Evolutionary conservation across 129 eudicot species (phyloP).

Genomic region (Gnaphalium uliginosum): DNA sequence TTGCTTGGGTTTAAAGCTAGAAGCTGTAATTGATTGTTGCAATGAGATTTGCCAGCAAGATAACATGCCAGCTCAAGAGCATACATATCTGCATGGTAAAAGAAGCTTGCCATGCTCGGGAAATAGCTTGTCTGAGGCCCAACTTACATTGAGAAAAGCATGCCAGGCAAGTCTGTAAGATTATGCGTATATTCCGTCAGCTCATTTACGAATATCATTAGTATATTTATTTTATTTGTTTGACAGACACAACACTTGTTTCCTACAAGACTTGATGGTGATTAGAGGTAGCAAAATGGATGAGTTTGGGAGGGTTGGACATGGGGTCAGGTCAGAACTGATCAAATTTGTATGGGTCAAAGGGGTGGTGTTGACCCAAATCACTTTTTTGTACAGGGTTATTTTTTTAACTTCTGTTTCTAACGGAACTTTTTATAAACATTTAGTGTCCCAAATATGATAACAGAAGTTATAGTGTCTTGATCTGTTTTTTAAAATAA

Average conservation of each 20-base stretch:
- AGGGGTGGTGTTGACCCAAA: not conserved
- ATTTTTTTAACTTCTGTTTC: no score
- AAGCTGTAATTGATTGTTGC: conserved; percentile 45
- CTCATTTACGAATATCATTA: no score
- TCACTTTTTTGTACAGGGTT: not conserved
- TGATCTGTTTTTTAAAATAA: no score
- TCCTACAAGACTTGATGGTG: no score
- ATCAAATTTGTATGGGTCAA: not conserved
- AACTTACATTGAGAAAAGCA: conserved; percentile 32
- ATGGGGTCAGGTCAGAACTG: not conserved
- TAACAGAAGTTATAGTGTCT: no score
- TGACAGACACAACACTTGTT: no score
- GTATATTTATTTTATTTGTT: no score
- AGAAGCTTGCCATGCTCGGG: conserved; percentile 24
- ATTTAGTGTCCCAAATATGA: not conserved
- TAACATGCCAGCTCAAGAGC: conserved; percentile 27
- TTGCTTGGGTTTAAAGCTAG: conserved; percentile 41
- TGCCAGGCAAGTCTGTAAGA: conserved; percentile 44
- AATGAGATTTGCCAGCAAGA: conserved; percentile 37
- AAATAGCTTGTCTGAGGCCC: conserved; percentile 52
- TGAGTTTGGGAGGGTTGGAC: no score
- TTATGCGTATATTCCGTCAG: no score
- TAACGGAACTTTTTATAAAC: no score
- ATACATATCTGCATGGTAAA: conserved; percentile 18
- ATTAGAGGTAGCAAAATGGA: no score